Percentiles rank a stretch among this genome's conserved stretches.
phyloP scores from a whole-genome alignment of 1,284 basidiomycete genomes.

The Trametes polyzona region DNA sequence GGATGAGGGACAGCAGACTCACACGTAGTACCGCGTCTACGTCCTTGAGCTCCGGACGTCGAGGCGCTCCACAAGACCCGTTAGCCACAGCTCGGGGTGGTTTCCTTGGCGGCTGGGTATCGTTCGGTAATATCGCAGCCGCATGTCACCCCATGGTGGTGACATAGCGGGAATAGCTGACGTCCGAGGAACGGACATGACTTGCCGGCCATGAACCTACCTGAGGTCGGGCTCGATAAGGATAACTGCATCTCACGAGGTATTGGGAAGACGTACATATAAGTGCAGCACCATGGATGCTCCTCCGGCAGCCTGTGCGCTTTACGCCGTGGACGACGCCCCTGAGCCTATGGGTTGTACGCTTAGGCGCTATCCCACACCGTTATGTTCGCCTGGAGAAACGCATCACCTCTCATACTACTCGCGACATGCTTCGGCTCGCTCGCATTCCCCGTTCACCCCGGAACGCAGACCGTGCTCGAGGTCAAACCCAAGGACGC shows the following conservation, averaged over 20 bases:
- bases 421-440: not conserved
- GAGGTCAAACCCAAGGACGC: conserved; percentile 26
- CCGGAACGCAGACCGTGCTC: conserved; percentile 1
- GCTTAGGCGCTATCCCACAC: not conserved
- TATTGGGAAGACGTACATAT: not conserved
- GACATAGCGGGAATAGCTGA: not conserved
- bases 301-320: not conserved
- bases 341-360: not conserved
- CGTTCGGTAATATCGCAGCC: not conserved
- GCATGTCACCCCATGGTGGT: not conserved
- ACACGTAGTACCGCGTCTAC: not conserved
- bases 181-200: not conserved
- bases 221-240: not conserved
- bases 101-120: not conserved
- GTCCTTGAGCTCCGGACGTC: not conserved
- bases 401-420: not conserved
- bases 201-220: not conserved
- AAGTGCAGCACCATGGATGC: not conserved
- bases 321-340: not conserved
- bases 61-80: not conserved
- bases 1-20: no score
- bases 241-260: not conserved
- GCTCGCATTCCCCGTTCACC: not conserved
- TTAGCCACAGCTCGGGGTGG: not conserved
- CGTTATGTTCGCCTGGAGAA: conserved; percentile 4